phyloP scores from a whole-genome alignment of 768 basidiomycete species.

The Lactarius indigo region DNA sequence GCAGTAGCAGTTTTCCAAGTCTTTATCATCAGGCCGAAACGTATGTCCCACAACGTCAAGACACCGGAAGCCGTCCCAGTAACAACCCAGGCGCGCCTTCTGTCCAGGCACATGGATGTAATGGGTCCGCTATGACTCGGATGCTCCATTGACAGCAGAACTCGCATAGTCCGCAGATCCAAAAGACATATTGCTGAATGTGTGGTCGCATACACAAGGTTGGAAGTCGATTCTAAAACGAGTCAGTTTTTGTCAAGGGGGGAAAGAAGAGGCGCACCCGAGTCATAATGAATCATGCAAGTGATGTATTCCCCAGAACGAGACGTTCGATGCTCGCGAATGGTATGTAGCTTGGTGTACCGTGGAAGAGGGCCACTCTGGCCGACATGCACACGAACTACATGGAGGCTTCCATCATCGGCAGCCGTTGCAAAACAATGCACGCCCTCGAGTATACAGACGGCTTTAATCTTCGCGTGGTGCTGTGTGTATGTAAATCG shows the following conservation, averaged over 20 bases:
- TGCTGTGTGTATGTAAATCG: constrained; percentile 51
- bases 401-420: constrained; percentile 78
- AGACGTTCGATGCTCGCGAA: constrained; percentile 78
- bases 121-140: constrained; percentile 86
- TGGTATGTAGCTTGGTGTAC: constrained; percentile 72
- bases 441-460: constrained; percentile 81
- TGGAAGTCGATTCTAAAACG: constrained; percentile 64
- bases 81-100: constrained; percentile 82
- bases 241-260: background rate
- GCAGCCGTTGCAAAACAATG: constrained; percentile 89
- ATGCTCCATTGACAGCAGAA: constrained; percentile 74
- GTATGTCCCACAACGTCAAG: constrained; percentile 90
- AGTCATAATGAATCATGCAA: constrained; percentile 76
- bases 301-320: constrained; percentile 77
- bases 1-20: constrained; percentile 77
- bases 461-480: constrained; percentile 60
- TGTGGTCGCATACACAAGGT: constrained; percentile 82
- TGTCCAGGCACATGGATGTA: constrained; percentile 79
- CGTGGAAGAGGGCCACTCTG: constrained; percentile 69
- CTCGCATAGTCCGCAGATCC: constrained; percentile 81
- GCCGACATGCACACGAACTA: constrained; percentile 77
- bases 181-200: constrained; percentile 71
- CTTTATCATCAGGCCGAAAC: constrained; percentile 85
- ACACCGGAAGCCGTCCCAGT: constrained; percentile 84
- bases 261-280: constrained; percentile 43